Base-by-base conservation (phyloP, 192 early-diverging fungal genomes). In the Linnemannia schmuckeri region DNA sequence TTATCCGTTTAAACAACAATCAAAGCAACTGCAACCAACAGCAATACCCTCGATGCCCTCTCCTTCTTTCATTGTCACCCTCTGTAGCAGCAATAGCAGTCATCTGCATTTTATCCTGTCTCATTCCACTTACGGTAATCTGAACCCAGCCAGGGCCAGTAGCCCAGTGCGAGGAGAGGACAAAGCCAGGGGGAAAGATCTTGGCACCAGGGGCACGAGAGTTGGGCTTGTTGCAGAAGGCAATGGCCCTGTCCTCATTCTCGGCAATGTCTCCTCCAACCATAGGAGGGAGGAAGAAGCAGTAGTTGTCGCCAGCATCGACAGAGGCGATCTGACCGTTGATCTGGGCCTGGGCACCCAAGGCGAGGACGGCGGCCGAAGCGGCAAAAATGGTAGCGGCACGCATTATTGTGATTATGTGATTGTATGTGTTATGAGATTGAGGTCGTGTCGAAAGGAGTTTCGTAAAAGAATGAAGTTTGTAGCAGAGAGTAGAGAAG, bases 171-270 rank as follows among this genome's bases (percentile, higher is more conserved):
- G 88, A 83, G 15, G 90, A 88, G 54, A 84, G 83, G 72, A 93
- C 89, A 73, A 93, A 90, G 27, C 90, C 91, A 30, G 54, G 37
- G 5, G 89, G 85, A 41, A 93, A 87, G 46, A 78, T 88, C 61
- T 88, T 85, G 63, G 92, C 90, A n/a, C 82, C 83, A 68, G 82
- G 78, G 37, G 91, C 92, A 61, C 88, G 70, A 33, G 90, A 55
- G 69, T 88, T 90, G 40, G 78, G 71, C 61, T 87, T 87, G 41
- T 88, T 88, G 78, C 92, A 93, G 81, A 90, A 93, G 22, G 91
- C 85, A n/a, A 90, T 76, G 33, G 88, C 89, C 63, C 82, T 82
- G 44, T 85, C 87, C 74, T 93, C 92, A 63, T 89, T 92, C 17
- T 82, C 89, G 15, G 88, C 75, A 79, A 91, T 91, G 24, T 79